Evolutionary conservation across 768 basidiomycete genomes (phyloP), one percentile per base, ranked within the genome.

Genomic region (Psilocybe tampanensis): DNA sequence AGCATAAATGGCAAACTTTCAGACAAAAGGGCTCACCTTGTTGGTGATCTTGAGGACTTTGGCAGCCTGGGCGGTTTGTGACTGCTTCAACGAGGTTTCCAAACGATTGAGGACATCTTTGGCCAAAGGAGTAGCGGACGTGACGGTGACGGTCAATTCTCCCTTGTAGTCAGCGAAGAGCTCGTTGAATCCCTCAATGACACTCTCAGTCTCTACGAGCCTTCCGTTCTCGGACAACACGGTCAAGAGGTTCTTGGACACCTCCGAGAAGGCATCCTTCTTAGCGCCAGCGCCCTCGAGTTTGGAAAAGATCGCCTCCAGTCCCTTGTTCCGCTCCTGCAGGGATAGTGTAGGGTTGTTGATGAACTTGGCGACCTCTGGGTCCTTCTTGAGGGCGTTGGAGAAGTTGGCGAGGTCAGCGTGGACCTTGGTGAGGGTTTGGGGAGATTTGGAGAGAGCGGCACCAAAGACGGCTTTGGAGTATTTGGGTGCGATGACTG

Each of bases 201-300:
- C 93, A 58, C 88, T 88, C 64, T 85, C 77, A 17, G 91, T 86
- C 80, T 96, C 91, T 60, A 77, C 82, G 60, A 98, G 80, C 62
- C 97, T 83, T 56, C 95, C 95, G 73, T 99, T 99, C 74, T 96
- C 92, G 58, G 92, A 89, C 59, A 99, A 84, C 64, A 98, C 87
- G 34, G 73, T 72, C 70, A 99, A 86, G 64, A 99, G 83, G 78
- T 98, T 96, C 83, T 89, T 91, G 67, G 95, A 94, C 72, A 94
- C 82, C 56, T 93, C 90, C 47, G 89, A 90, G 48, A 89, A 73
- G n/a, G 83, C 72, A 55, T 87, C 88, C 79, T 90, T 92, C 82
- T 84, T 91, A 42, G 77, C 67, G 19, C 76, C 80, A 34, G 77
- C 33, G 24, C 80, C 79, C 73, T 89, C 90, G 32, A 88, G 80